Evolutionary conservation across 2,329 filamentous ascomycete genomes (phyloP), one percentile per base, ranked within the genome.

Genomic region (Pseudogymnoascus sp.): DNA sequence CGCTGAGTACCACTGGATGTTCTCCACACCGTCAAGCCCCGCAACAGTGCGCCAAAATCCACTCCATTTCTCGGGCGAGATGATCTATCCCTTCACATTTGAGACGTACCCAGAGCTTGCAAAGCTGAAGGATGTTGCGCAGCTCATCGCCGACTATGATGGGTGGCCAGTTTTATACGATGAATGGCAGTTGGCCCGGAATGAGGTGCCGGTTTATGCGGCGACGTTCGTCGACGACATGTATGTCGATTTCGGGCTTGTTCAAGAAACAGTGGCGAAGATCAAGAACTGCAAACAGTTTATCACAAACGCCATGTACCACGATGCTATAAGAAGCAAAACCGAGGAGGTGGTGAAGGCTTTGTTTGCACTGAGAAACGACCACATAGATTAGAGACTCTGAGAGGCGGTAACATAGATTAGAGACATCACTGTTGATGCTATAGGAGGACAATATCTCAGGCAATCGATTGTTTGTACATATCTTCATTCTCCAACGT

Each of bases 11-110:
- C 68, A 75, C 36, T 87, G 85, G 85, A 66, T 74, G 14, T 63
- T 67, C 2, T 66, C 64, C 14, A 65, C 68, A 3, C 70, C 71
- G 3, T 66, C 68, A 42, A 68, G 66, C 6, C 71, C 75, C 64
- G 69, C 72, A 1, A 70, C 71, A 23, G 75, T 78, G 61, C 69
- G 79, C 16, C 70, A 75, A 38, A 67, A 77, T 66, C 87, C 88
- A 0, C 78, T 95, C 21, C 89, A 84, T 74, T 96, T 97, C 77
- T 91, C 90, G 0, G 92, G 93, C 65, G 93, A 97, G 77, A 97
- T 96, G 91, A 84, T 96, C 60, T 96, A 87, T 73, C 88, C 89
- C 0, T 88, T 90, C 75, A 89, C 93, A 81, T 93, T 96, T 68
- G 85, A 92, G 38, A 88, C 88, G 14, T 93, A 91, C 71, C 80